phyloP scores from a whole-genome alignment of 371 early-diverging fungal species.

The Amoeboaphelidium occidentale region DNA sequence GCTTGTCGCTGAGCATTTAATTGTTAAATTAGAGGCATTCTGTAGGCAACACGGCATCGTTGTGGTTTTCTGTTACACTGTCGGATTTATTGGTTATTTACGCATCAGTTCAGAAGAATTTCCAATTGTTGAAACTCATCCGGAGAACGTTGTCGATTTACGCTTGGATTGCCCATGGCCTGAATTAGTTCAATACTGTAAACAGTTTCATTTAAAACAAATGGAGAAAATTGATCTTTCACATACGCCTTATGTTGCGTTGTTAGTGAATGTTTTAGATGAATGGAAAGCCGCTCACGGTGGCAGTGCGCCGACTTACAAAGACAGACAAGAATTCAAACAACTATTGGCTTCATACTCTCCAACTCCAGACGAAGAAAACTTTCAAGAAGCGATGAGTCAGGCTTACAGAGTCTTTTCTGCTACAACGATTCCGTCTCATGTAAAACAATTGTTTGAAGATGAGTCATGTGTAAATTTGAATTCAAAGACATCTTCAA shows the following conservation, averaged over 20 bases:
- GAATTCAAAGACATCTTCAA: constrained; percentile 13
- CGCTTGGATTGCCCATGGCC: constrained; percentile 57
- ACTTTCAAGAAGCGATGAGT: constrained; percentile 57
- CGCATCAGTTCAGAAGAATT: constrained; percentile 48
- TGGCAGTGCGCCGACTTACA: constrained; percentile 24
- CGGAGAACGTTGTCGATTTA: constrained; percentile 42
- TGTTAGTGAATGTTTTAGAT: constrained; percentile 38
- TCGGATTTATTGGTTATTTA: constrained; percentile 44
- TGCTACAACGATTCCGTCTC: constrained; percentile 2
- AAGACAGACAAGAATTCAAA: constrained; percentile 38
- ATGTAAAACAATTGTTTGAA: constrained; percentile 18
- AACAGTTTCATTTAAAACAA: constrained; percentile 30
- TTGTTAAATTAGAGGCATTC: constrained; percentile 30
- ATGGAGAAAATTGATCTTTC: constrained; percentile 39
- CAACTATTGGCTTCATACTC: constrained; percentile 17
- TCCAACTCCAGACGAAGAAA: constrained; percentile 41
- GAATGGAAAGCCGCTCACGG: constrained; percentile 8
- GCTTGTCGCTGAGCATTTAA: constrained; percentile 23
- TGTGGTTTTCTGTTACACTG: constrained; percentile 27
- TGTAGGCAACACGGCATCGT: constrained; percentile 24
- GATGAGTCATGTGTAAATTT: constrained; percentile 3
- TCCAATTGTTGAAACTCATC: constrained; percentile 73
- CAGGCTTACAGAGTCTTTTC: constrained; percentile 18
- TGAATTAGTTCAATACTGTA: constrained; percentile 28
- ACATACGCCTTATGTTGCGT: constrained; percentile 58